These are phyloP conservation scores for Coemansia sp. DNA, from an alignment of 192 early-diverging fungal genomes.

Conservation along the genomic window DNA sequence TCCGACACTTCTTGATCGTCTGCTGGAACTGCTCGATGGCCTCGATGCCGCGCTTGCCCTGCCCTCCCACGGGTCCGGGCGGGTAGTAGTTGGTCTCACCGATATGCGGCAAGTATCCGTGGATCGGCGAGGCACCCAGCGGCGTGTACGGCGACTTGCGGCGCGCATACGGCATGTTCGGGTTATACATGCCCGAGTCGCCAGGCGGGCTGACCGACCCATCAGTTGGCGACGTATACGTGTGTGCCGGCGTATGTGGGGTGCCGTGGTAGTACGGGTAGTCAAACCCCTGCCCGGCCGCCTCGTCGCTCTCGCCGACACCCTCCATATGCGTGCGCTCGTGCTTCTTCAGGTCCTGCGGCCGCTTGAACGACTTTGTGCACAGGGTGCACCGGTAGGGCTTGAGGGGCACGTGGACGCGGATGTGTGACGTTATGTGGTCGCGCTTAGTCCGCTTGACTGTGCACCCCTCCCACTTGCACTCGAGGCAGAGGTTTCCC, in stretches of 20 bases:
- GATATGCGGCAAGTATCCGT: slow-evolving; percentile 43
- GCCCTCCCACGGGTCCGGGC: neutral
- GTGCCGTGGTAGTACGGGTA: slow-evolving; percentile 30
- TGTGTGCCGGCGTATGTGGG: slow-evolving; percentile 28
- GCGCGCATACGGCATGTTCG: slow-evolving; percentile 20
- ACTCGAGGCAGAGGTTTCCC: slow-evolving; percentile 83
- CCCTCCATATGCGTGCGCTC: slow-evolving; percentile 72
- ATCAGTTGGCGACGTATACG: slow-evolving; percentile 33
- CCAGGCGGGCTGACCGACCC: slow-evolving; percentile 43
- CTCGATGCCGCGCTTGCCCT: slow-evolving; percentile 45
- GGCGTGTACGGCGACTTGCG: slow-evolving; percentile 44
- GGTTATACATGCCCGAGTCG: slow-evolving; percentile 10
- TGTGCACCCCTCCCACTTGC: slow-evolving; percentile 84
- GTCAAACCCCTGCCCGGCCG: slow-evolving; percentile 22
- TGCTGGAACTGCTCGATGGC: slow-evolving; percentile 53
- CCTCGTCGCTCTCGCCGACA: slow-evolving; percentile 20
- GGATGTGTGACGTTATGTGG: slow-evolving; percentile 95
- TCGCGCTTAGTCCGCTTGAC: slow-evolving; percentile 81
- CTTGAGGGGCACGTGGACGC: slow-evolving; percentile 90
- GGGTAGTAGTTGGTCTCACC: slow-evolving; percentile 13
- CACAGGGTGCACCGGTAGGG: slow-evolving; percentile 85
- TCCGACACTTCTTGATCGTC: slow-evolving; percentile 49
- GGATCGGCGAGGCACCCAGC: slow-evolving; percentile 30
- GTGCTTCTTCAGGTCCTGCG: slow-evolving; percentile 95
- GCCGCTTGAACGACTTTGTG: slow-evolving; percentile 86